Percentiles rank a stretch among this genome's conserved stretches.
Conservation (phyloP, 345 rosid genomes). For the Adansonia digitata region DNA sequence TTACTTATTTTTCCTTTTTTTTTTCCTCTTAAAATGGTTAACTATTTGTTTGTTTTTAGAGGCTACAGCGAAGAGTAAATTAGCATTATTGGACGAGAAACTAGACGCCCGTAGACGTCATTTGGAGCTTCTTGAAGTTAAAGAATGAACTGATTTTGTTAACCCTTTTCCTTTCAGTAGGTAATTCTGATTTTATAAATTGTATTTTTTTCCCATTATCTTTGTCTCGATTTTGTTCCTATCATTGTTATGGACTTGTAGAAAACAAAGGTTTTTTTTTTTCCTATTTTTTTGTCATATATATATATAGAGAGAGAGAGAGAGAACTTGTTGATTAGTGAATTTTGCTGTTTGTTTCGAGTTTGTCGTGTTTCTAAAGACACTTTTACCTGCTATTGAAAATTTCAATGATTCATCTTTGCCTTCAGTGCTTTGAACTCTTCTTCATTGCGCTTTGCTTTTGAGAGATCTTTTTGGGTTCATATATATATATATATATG, state of each 20-base stretch:
- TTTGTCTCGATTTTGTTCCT: neutral
- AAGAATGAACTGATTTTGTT: constrained; percentile 81
- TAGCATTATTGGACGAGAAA: constrained; percentile 80
- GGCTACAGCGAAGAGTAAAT: constrained; percentile 83
- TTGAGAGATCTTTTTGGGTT: neutral
- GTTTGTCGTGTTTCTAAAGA: neutral
- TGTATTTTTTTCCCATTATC: constrained; percentile 1
- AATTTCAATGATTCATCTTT: neutral
- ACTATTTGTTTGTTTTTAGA: constrained; percentile 27
- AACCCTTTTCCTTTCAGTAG: constrained; percentile 74
- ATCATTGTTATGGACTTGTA: neutral
- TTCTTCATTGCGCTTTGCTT: neutral
- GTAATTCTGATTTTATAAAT: constrained; percentile 21
- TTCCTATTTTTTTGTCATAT: neutral
- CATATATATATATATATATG: neutral
- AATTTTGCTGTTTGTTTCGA: neutral
- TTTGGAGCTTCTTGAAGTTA: constrained; percentile 79
- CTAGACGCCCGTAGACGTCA: constrained; percentile 82
- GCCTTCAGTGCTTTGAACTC: neutral
- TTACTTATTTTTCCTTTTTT: neutral
- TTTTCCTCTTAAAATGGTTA: neutral
- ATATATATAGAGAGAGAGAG: too few relatives aligned
- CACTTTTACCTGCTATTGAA: neutral
- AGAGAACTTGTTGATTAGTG: neutral
- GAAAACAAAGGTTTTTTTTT: neutral